phyloP scores from a whole-genome alignment of 257 asterid genomes.

The Penstemon newberryi region DNA sequence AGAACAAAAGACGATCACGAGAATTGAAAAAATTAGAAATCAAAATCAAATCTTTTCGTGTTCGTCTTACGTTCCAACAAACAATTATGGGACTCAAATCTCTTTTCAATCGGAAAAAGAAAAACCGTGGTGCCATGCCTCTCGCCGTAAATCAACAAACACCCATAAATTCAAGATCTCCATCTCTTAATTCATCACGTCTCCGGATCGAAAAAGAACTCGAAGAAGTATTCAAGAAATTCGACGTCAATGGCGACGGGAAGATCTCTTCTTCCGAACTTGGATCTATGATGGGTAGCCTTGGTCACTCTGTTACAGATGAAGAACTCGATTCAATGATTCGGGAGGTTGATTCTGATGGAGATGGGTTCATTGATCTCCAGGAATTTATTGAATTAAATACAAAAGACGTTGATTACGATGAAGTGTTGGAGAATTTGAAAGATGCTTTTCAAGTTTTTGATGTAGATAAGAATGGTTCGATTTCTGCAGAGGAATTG shows the following conservation, averaged over 20 bases:
- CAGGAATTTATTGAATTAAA: constrained; percentile 44
- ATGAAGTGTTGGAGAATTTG: constrained; percentile 36
- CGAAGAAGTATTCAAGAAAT: constrained; percentile 32
- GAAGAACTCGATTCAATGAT: constrained; percentile 41
- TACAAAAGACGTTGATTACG: constrained; percentile 39
- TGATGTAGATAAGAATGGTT: constrained; percentile 26
- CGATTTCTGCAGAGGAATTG: constrained; percentile 40
- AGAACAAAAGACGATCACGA: too few relatives aligned
- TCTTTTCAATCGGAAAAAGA: too few relatives aligned
- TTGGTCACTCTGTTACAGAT: constrained; percentile 30
- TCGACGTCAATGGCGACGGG: constrained; percentile 39
- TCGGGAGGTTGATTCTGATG: neutral
- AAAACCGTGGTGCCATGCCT: too few relatives aligned
- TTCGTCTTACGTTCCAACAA: too few relatives aligned
- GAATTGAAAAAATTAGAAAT: too few relatives aligned
- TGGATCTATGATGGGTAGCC: constrained; percentile 46
- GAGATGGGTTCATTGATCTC: constrained; percentile 20
- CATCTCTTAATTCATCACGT: too few relatives aligned
- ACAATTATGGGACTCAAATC: too few relatives aligned
- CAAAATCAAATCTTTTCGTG: too few relatives aligned
- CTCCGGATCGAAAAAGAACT: constrained; percentile 44
- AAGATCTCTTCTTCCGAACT: constrained; percentile 44
- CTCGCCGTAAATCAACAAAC: too few relatives aligned
- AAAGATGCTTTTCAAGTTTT: constrained; percentile 45
- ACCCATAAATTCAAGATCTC: too few relatives aligned